phyloP scores from a whole-genome alignment of 768 basidiomycete species.

The Paxillus ammoniavirescens region DNA sequence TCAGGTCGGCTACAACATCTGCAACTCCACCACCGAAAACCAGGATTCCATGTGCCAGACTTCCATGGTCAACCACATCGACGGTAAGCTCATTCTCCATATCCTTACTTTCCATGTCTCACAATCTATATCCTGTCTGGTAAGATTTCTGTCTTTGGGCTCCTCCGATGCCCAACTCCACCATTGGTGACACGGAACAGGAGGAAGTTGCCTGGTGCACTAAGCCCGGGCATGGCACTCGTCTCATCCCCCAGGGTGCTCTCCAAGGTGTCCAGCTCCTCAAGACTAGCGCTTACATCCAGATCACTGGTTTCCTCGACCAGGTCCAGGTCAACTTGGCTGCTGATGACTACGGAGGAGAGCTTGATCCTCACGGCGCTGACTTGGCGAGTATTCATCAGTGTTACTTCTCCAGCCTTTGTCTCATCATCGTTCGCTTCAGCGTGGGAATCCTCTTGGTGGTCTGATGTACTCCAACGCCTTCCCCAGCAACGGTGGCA shows the following conservation, averaged over 20 bases:
- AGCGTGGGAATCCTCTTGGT: constrained; percentile 74
- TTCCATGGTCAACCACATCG: constrained; percentile 56
- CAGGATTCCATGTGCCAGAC: constrained; percentile 71
- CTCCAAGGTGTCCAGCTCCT: constrained; percentile 65
- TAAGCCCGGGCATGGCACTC: constrained; percentile 67
- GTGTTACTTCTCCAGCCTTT: constrained; percentile 29
- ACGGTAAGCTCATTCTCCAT: constrained; percentile 29
- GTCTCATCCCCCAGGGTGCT: constrained; percentile 67
- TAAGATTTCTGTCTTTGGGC: constrained; percentile 74
- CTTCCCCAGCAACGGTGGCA: constrained; percentile 40
- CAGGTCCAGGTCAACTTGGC: constrained; percentile 56
- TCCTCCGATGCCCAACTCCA: constrained; percentile 46
- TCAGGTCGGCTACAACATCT: constrained; percentile 65
- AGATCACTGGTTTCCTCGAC: constrained; percentile 62
- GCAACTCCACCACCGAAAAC: constrained; percentile 64
- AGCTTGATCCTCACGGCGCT: constrained; percentile 71
- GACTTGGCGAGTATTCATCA: constrained; percentile 40
- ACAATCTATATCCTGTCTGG: background rate
- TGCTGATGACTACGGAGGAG: constrained; percentile 60
- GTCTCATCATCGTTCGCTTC: constrained; percentile 9
- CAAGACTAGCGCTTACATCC: constrained; percentile 55
- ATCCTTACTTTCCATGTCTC: too few species aligned
- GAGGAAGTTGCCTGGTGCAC: constrained; percentile 77
- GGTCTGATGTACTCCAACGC: constrained; percentile 60
- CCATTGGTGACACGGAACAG: constrained; percentile 66